These are phyloP conservation scores for Solanum sejunctum DNA, from an alignment of 257 asterid species.

Conservation along the genomic window DNA sequence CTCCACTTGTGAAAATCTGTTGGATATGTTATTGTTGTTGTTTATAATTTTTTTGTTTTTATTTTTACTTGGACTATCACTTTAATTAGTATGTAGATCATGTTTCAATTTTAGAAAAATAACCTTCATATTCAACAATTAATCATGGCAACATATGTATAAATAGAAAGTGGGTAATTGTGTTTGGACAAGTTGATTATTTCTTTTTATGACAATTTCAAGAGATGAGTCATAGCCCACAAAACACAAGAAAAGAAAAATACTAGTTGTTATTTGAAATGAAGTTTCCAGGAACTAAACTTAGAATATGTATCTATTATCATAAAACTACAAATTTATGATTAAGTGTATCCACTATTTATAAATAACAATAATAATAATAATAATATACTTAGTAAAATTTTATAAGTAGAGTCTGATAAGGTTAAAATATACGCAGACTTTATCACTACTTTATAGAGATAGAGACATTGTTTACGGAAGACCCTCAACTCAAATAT, in stretches of 20 bases:
- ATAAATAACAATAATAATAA: background rate
- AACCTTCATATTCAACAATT: background rate
- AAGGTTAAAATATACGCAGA: no score
- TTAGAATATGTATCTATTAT: background rate
- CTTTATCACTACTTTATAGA: no score
- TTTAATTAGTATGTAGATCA: background rate
- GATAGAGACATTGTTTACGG: no score
- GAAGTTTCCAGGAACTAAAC: background rate
- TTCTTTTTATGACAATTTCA: background rate
- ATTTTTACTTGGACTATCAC: background rate
- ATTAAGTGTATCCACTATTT: background rate
- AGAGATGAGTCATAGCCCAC: background rate
- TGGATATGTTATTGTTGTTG: no score
- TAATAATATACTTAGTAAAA: no score
- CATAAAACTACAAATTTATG: background rate
- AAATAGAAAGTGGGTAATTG: background rate
- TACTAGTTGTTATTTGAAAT: background rate
- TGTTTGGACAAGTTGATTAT: background rate
- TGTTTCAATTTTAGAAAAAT: background rate
- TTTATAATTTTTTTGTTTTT: background rate
- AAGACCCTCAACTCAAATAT: no score
- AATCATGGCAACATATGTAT: background rate
- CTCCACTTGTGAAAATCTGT: fast-evolving
- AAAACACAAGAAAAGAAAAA: background rate
- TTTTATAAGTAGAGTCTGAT: no score